These are phyloP conservation scores for Quercus phellos DNA, from an alignment of 331 rosid genomes.

Conservation along the genomic window DNA sequence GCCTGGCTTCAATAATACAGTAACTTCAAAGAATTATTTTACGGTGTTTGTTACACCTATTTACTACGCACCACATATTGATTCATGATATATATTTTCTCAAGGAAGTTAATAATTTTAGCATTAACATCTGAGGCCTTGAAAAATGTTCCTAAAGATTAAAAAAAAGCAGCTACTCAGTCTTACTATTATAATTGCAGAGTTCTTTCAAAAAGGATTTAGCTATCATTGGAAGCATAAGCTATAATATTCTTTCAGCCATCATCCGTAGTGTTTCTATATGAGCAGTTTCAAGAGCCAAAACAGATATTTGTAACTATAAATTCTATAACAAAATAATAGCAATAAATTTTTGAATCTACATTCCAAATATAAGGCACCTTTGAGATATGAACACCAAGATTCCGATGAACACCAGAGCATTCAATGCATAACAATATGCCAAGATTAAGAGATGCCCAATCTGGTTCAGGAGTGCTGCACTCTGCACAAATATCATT, in stretches of 20 bases:
- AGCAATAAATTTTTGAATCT: conserved; percentile 5
- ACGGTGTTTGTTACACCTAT: too few relatives aligned
- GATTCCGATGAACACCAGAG: conserved; percentile 94
- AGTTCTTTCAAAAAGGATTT: not conserved
- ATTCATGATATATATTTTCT: too few relatives aligned
- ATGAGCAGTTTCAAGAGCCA: not conserved
- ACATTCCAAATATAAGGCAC: conserved; percentile 34
- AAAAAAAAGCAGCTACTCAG: not conserved
- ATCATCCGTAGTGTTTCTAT: too few relatives aligned
- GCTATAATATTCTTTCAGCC: not conserved
- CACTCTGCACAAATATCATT: conserved; percentile 93
- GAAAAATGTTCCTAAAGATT: not conserved
- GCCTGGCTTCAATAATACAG: too few relatives aligned
- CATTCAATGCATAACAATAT: conserved; percentile 89
- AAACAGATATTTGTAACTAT: not conserved
- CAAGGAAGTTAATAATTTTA: too few relatives aligned
- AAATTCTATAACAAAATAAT: not conserved
- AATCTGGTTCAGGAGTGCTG: conserved; percentile 76
- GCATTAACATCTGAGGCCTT: not conserved
- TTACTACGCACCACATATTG: too few relatives aligned
- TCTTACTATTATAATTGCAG: not conserved
- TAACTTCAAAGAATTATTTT: too few relatives aligned
- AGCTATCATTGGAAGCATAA: not conserved
- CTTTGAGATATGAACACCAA: conserved; percentile 98
- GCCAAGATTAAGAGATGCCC: conserved; percentile 98